Evolutionary conservation across 2,329 filamentous ascomycete genomes (phyloP).

Genomic region (Dichotomopilus funicola): DNA sequence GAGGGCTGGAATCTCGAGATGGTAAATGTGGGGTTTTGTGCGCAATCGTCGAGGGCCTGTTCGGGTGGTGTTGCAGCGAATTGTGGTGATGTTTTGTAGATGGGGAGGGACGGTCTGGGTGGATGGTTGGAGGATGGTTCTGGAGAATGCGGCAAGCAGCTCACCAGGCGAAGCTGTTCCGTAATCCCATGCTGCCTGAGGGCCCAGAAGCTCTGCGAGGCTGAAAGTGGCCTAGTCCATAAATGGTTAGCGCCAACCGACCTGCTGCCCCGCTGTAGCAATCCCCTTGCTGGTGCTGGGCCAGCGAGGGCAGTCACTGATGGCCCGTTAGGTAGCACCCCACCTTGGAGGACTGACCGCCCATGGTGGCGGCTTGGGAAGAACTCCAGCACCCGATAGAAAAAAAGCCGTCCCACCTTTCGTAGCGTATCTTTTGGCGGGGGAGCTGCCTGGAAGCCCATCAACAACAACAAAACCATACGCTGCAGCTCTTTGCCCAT

Average conservation of each 20-base stretch:
- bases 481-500: background rate
- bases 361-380: conserved; percentile 15
- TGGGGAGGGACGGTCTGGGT: background rate
- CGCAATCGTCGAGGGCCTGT: no score
- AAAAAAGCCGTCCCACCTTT: conserved; percentile 24
- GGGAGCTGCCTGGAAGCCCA: conserved; percentile 21
- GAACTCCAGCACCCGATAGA: conserved; percentile 22
- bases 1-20: background rate
- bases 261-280: conserved; percentile 7
- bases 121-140: conserved; percentile 3
- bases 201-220: conserved; percentile 24
- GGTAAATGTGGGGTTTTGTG: background rate
- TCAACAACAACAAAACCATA: conserved; percentile 9
- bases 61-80: background rate
- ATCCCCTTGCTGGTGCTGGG: background rate
- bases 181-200: conserved; percentile 28
- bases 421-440: conserved; percentile 10
- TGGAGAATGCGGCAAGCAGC: conserved; percentile 10
- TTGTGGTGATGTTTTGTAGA: conserved; percentile 5
- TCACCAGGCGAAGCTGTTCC: conserved; percentile 20
- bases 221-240: conserved; percentile 18
- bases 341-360: background rate
- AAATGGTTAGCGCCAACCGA: conserved; percentile 13
- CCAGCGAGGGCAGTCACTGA: no score
- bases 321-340: background rate